Conservation (phyloP, 129 eudicot genomes). For the Tagetes erecta region DNA sequence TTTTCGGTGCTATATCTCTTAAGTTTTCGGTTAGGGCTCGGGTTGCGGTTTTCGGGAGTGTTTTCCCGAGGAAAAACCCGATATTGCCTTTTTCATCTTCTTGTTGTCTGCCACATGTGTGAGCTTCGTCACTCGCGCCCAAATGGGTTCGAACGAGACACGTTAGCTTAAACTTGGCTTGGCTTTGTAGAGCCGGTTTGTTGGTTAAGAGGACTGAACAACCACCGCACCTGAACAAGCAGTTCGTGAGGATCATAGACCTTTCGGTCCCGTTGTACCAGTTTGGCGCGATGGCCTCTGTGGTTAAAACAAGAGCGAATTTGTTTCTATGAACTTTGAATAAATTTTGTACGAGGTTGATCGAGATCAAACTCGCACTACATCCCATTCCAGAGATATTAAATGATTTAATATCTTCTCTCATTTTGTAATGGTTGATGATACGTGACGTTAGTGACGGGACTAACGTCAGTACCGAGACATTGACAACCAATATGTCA, state of each 20-base stretch:
- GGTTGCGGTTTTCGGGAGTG: conserved; percentile 42
- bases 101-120: conserved; percentile 38
- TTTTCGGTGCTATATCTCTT: conserved; percentile 40
- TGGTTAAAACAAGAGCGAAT: conserved; percentile 44
- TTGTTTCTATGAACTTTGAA: conserved; percentile 43
- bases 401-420: conserved; percentile 42
- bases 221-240: conserved; percentile 49
- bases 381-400: conserved; percentile 60
- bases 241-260: conserved; percentile 53
- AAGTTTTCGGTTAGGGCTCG: conserved; percentile 40
- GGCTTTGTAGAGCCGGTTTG: conserved; percentile 30
- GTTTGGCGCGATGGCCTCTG: conserved; percentile 51
- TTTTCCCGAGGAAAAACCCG: conserved; percentile 48
- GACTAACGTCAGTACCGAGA: conserved; percentile 44
- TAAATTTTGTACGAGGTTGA: conserved; percentile 41
- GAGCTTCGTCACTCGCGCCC: conserved; percentile 50
- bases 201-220: conserved; percentile 46
- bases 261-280: conserved; percentile 53
- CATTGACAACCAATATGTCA: conserved; percentile 57
- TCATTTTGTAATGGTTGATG: conserved; percentile 50
- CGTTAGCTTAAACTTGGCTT: conserved; percentile 40
- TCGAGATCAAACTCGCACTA: conserved; percentile 47
- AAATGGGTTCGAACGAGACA: conserved; percentile 49
- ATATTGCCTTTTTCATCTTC: conserved; percentile 49
- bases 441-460: conserved; percentile 54